Evolutionary conservation across 1,284 basidiomycete species (phyloP).

Genomic region (Coniferiporia sulphurascens): DNA sequence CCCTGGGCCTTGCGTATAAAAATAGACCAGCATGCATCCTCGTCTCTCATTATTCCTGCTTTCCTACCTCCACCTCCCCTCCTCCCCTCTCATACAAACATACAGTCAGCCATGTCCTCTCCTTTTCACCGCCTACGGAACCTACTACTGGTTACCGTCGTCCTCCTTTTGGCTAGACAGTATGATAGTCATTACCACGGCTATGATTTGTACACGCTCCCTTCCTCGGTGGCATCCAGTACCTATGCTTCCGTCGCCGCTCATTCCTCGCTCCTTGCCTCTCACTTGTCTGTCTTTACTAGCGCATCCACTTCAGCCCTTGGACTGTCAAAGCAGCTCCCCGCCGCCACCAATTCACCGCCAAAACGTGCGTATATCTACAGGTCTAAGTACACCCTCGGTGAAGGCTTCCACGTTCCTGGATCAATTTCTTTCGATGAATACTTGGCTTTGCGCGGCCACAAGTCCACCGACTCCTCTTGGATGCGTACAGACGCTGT

Average conservation of each 20-base stretch:
- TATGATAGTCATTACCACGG: background rate
- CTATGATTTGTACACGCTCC: background rate
- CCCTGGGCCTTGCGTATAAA: background rate
- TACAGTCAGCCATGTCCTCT: background rate
- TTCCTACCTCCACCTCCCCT: background rate
- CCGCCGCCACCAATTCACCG: background rate
- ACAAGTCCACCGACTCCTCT: background rate
- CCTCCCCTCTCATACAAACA: background rate
- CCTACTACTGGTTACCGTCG: background rate
- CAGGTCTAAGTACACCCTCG: background rate
- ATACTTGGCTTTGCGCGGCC: background rate
- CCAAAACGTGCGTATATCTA: background rate
- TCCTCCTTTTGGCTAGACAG: background rate
- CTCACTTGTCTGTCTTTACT: background rate
- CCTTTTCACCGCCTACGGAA: background rate
- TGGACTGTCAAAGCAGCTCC: background rate
- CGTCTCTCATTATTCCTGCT: background rate
- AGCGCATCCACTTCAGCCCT: background rate
- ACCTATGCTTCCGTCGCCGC: background rate
- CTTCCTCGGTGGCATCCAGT: background rate
- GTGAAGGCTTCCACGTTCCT: background rate
- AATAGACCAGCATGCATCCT: background rate
- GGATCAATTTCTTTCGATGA: background rate
- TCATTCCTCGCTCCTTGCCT: background rate
- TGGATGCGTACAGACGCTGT: background rate